A percentile compares a stretch with the other conserved stretches of the same genome.
These are phyloP conservation scores for Sphagnum tenellum DNA, from an alignment of 225 moss, liverwort and hornwort genomes.

Conservation along the genomic window DNA sequence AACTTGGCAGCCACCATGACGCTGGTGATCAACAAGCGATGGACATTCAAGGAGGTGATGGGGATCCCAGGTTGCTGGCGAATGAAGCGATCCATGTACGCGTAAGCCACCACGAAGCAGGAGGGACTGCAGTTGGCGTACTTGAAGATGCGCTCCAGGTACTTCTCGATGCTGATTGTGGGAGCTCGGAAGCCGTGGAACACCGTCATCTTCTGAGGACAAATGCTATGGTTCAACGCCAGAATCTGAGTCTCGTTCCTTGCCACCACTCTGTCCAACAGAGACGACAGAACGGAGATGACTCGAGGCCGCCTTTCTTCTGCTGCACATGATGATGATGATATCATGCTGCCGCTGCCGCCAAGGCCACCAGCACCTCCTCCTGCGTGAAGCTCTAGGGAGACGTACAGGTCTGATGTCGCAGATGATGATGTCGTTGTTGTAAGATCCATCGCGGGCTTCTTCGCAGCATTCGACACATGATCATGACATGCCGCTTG, in stretches of 20 bases:
- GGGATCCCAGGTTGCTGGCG: conserved; percentile 42
- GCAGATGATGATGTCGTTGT: too few relatives aligned
- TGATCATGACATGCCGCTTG: too few relatives aligned
- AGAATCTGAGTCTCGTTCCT: conserved; percentile 36
- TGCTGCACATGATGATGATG: too few relatives aligned
- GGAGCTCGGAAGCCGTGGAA: conserved; percentile 47
- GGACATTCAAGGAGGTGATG: conserved; percentile 43
- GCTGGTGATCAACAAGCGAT: conserved; percentile 41
- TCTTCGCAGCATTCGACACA: too few relatives aligned
- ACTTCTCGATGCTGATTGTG: conserved; percentile 51
- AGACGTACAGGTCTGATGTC: conserved; percentile 21
- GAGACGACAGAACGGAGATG: conserved; percentile 30
- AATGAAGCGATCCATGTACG: conserved; percentile 49
- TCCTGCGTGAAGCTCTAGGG: conserved; percentile 30
- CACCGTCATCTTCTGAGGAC: conserved; percentile 42
- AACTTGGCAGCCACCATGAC: conserved; percentile 61
- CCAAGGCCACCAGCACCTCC: conserved; percentile 12
- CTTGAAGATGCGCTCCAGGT: conserved; percentile 47
- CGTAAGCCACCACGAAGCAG: conserved; percentile 47
- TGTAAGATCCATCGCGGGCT: too few relatives aligned
- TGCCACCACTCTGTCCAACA: conserved; percentile 39
- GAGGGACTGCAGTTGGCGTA: conserved; percentile 55
- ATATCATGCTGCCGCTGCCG: too few relatives aligned
- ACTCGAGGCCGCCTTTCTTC: conserved; percentile 21
- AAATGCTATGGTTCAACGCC: conserved; percentile 20